These are phyloP conservation scores for Corylus avellana DNA, from an alignment of 306 rosid species.

Conservation along the genomic window DNA sequence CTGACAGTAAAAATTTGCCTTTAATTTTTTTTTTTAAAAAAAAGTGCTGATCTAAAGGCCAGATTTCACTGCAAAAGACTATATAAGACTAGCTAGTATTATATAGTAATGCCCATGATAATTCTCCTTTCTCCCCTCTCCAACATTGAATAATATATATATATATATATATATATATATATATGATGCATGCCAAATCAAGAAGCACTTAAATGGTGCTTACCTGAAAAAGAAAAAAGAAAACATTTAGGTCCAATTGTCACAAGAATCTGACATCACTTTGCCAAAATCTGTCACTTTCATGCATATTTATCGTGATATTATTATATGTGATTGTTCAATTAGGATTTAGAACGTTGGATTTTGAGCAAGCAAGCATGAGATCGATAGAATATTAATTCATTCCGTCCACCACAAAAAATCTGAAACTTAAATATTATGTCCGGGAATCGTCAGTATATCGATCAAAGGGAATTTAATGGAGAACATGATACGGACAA, in stretches of 20 bases:
- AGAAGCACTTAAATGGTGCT: not conserved
- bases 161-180: too few species aligned
- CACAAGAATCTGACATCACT: not conserved
- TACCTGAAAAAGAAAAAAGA: too few species aligned
- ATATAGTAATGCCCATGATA: too few species aligned
- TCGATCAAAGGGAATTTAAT: conserved; percentile 15
- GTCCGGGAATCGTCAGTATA: conserved; percentile 18
- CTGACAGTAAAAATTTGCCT: too few species aligned
- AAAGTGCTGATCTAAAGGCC: too few species aligned
- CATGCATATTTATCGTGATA: too few species aligned
- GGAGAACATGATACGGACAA: conserved; percentile 30
- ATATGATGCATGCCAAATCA: not conserved
- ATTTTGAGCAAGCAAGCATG: not conserved
- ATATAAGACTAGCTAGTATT: too few species aligned
- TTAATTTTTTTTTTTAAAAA: too few species aligned
- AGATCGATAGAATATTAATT: not conserved
- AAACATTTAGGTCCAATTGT: not conserved
- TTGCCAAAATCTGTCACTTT: not conserved
- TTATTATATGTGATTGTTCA: not conserved
- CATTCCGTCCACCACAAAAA: not conserved
- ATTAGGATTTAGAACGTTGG: not conserved
- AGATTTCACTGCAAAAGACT: too few species aligned
- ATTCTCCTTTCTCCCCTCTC: too few species aligned
- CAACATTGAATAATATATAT: too few species aligned
- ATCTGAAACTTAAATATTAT: not conserved